phyloP scores from a whole-genome alignment of 208 protist genomes.

The Trypanosoma boissoni region DNA sequence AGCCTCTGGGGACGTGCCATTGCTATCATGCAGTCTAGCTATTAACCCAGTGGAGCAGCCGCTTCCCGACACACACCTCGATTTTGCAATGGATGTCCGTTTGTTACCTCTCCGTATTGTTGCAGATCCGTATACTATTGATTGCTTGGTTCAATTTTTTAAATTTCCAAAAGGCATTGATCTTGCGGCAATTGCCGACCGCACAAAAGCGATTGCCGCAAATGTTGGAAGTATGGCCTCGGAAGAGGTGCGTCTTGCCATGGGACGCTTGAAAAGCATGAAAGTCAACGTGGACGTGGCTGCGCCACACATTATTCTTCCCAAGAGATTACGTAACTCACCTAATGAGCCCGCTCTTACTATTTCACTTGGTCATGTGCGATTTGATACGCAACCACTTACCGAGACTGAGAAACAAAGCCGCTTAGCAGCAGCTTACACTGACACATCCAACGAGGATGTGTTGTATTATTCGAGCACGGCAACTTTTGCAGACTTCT shows the following conservation, averaged over 20 bases:
- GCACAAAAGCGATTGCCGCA: slow-evolving; percentile 43
- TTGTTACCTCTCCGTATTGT: slow-evolving; percentile 77
- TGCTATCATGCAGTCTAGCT: slow-evolving; percentile 54
- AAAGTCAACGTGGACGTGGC: slow-evolving; percentile 69
- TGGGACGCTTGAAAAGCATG: slow-evolving; percentile 57
- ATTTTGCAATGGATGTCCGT: slow-evolving; percentile 62
- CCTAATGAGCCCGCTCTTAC: slow-evolving; percentile 50
- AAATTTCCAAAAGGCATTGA: slow-evolving; percentile 55
- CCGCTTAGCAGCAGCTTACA: slow-evolving; percentile 15
- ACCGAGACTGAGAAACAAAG: slow-evolving; percentile 58
- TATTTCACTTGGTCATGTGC: slow-evolving; percentile 67
- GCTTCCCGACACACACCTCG: slow-evolving; percentile 54
- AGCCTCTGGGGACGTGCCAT: slow-evolving; percentile 32
- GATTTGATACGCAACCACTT: slow-evolving; percentile 61
- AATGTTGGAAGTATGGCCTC: slow-evolving; percentile 58
- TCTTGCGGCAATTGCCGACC: slow-evolving; percentile 38
- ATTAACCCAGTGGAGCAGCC: slow-evolving; percentile 69
- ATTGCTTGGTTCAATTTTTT: slow-evolving; percentile 60
- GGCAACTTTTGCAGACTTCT: slow-evolving; percentile 71
- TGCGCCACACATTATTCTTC: slow-evolving; percentile 72
- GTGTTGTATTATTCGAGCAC: slow-evolving; percentile 70
- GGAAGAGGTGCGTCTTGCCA: slow-evolving; percentile 54
- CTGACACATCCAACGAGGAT: slow-evolving; percentile 38
- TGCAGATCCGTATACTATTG: slow-evolving; percentile 59
- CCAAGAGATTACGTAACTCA: slow-evolving; percentile 39